phyloP scores from a whole-genome alignment of 2,329 filamentous ascomycete species.

The Periconia macrospinosa region DNA sequence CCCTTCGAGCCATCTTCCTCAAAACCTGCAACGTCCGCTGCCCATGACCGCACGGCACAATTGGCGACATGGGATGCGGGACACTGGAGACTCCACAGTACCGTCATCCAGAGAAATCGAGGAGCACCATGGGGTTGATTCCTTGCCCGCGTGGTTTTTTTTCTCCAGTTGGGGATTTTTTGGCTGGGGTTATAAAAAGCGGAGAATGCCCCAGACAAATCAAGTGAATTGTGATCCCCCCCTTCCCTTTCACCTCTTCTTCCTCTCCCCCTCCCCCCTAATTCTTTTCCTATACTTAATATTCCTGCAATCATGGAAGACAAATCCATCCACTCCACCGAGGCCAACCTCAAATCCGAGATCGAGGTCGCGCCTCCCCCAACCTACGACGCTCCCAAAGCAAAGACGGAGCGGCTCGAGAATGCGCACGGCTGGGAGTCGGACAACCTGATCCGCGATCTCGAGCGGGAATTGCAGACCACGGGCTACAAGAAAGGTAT shows the following conservation, averaged over 20 bases:
- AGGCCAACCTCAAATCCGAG: conserved; percentile 17
- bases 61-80: conserved; percentile 18
- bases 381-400: conserved; percentile 30
- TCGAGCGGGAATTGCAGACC: conserved; percentile 42
- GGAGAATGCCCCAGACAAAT: not conserved
- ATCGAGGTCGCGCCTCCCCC: conserved; percentile 23
- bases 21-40: conserved; percentile 20
- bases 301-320: conserved; percentile 25
- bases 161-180: conserved; percentile 8
- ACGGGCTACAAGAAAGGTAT: conserved; percentile 42
- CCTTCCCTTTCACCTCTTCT: conserved; percentile 11
- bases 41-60: conserved; percentile 18
- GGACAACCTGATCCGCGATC: conserved; percentile 47
- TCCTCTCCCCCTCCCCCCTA: conserved; percentile 2
- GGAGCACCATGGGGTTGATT: conserved; percentile 24
- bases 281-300: not conserved
- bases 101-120: conserved; percentile 16
- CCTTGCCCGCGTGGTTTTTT: no score
- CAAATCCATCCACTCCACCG: conserved; percentile 18
- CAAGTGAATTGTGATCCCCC: not conserved
- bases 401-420: conserved; percentile 35
- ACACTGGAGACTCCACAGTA: conserved; percentile 29
- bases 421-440: conserved; percentile 46
- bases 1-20: conserved; percentile 13
- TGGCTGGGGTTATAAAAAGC: conserved; percentile 3